Percentiles rank a stretch among this genome's conserved stretches.
phyloP scores from a whole-genome alignment of 257 asterid genomes.

The Rubia yunnanensis region DNA sequence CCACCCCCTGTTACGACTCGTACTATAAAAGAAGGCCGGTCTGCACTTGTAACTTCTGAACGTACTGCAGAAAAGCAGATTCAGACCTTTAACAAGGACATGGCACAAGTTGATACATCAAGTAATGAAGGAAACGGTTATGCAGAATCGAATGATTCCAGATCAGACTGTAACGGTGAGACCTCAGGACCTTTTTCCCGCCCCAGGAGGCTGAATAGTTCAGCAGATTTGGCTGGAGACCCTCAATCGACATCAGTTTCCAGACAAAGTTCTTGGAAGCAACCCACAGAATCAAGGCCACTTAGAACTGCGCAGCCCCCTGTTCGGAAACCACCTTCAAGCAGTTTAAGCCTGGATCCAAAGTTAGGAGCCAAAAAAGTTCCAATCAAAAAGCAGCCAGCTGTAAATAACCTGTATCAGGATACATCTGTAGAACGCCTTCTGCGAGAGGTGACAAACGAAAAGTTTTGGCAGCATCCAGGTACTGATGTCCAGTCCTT shows the following conservation, averaged over 20 bases:
- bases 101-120: slow-evolving; percentile 41
- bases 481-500: slow-evolving; percentile 32
- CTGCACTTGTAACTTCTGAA: slow-evolving; percentile 33
- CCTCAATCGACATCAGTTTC: slow-evolving; percentile 42
- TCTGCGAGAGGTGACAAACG: slow-evolving; percentile 92
- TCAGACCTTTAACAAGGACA: slow-evolving; percentile 47
- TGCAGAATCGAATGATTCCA: slow-evolving; percentile 52
- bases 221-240: slow-evolving; percentile 50
- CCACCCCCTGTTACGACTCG: slow-evolving; percentile 74
- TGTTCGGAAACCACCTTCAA: slow-evolving; percentile 49
- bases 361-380: slow-evolving; percentile 53
- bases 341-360: slow-evolving; percentile 41
- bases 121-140: slow-evolving; percentile 45
- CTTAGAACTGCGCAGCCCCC: slow-evolving; percentile 50
- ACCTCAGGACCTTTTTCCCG: slow-evolving; percentile 39
- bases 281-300: slow-evolving; percentile 53
- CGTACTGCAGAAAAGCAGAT: slow-evolving; percentile 56
- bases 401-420: slow-evolving; percentile 47
- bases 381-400: slow-evolving; percentile 62
- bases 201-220: slow-evolving; percentile 54
- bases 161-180: slow-evolving; percentile 66
- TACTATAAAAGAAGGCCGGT: slow-evolving; percentile 58
- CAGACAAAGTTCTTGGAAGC: slow-evolving; percentile 73
- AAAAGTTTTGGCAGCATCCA: slow-evolving; percentile 92
- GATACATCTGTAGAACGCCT: slow-evolving; percentile 97